Evolutionary conservation across 2,329 filamentous ascomycete species (phyloP).

Genomic region (Penicillium carneum): DNA sequence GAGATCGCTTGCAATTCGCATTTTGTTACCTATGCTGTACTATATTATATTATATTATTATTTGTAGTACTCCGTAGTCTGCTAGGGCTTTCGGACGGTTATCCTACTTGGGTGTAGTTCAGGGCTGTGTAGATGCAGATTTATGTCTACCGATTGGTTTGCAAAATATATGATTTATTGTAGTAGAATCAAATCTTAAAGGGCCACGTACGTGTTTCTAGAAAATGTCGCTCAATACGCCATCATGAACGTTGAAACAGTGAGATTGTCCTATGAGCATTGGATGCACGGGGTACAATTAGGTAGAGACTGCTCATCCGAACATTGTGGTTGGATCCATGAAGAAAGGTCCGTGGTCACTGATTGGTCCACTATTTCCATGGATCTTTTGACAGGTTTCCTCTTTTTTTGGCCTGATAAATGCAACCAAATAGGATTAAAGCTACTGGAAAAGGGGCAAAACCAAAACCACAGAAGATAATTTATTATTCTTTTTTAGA

Average conservation of each 20-base stretch:
- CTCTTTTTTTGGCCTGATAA: background rate
- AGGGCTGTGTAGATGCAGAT: constrained; percentile 20
- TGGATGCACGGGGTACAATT: background rate
- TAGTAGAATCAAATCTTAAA: background rate
- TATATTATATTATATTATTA: background rate
- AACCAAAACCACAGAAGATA: background rate
- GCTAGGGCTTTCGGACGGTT: constrained; percentile 24
- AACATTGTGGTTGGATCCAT: constrained; percentile 12
- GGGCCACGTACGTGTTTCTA: constrained; percentile 5
- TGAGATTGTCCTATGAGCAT: constrained; percentile 25
- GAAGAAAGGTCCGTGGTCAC: background rate
- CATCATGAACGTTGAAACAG: constrained; percentile 14
- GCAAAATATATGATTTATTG: background rate
- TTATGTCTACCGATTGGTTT: constrained; percentile 17
- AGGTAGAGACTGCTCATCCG: constrained; percentile 21
- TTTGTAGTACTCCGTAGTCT: background rate
- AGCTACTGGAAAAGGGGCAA: constrained; percentile 21
- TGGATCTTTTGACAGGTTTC: background rate
- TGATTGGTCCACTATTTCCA: constrained; percentile 9
- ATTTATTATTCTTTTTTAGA: background rate
- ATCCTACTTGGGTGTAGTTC: constrained; percentile 29
- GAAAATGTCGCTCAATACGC: background rate
- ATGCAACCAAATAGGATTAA: constrained; percentile 26
- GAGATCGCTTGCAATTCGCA: constrained; percentile 28
- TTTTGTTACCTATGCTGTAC: constrained; percentile 1